These are phyloP conservation scores for Phytophthora tentaculata DNA, from an alignment of 352 stramenopile genomes.

Conservation along the genomic window DNA sequence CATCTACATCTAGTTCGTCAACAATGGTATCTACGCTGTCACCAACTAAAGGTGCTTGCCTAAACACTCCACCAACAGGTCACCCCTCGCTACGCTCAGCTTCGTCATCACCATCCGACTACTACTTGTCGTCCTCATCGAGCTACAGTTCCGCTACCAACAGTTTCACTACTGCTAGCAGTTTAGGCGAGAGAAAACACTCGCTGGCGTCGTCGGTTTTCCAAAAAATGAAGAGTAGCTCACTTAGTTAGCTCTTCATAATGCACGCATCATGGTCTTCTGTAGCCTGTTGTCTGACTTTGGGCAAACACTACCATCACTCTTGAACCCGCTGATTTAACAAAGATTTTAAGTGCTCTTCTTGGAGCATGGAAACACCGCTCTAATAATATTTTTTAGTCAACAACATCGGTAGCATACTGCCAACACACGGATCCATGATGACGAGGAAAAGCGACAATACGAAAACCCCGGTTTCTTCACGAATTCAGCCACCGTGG, in stretches of 20 bases:
- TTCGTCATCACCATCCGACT: conserved; percentile 50
- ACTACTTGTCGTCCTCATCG: conserved; percentile 54
- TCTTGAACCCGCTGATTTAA: no score
- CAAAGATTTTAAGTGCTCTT: no score
- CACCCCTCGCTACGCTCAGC: conserved; percentile 31
- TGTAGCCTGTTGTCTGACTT: no score
- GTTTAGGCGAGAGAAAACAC: conserved; percentile 55
- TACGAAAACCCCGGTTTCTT: no score
- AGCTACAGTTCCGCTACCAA: conserved; percentile 38
- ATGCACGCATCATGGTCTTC: no score
- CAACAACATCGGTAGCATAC: no score
- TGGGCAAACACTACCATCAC: no score
- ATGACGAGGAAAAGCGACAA: no score
- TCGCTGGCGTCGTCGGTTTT: conserved; percentile 58
- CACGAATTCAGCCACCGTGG: no score
- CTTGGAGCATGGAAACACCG: no score
- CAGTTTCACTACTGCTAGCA: conserved; percentile 41
- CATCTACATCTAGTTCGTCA: conserved; percentile 25
- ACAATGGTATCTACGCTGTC: conserved; percentile 33
- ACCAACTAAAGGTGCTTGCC: conserved; percentile 23
- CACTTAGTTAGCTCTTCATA: conserved; percentile 14
- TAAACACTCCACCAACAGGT: conserved; percentile 26
- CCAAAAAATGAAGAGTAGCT: conserved; percentile 67
- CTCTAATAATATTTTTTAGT: no score
- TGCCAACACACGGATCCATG: no score